Percentiles rank a stretch among this genome's conserved stretches.
These are phyloP conservation scores for Ceratopteris richardii DNA, from an alignment of 75 land plant species.

Conservation along the genomic window DNA sequence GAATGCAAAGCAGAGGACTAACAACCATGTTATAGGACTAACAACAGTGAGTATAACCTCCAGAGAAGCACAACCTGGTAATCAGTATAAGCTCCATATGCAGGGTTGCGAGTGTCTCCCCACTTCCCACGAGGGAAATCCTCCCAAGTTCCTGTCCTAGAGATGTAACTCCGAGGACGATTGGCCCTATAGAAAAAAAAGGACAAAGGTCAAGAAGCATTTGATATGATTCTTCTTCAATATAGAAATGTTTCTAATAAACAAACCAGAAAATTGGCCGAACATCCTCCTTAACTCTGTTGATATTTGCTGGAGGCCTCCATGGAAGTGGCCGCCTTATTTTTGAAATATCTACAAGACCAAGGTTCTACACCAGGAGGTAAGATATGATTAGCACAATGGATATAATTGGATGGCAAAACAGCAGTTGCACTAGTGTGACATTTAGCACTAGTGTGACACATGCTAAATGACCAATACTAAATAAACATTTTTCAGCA, in stretches of 20 bases:
- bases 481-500: too few species aligned
- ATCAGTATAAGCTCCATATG: constrained; percentile 79
- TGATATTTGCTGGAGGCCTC: constrained; percentile 79
- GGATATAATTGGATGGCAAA: background rate
- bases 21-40: too few species aligned
- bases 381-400: background rate
- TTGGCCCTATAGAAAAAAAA: constrained; percentile 63
- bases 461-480: too few species aligned
- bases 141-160: constrained; percentile 81
- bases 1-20: too few species aligned
- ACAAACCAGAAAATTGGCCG: constrained; percentile 94
- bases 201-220: background rate
- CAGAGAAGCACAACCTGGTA: constrained; percentile 47
- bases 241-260: background rate
- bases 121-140: constrained; percentile 81
- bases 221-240: background rate
- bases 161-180: constrained; percentile 87
- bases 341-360: constrained; percentile 70
- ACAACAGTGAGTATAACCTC: too few species aligned
- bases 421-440: too few species aligned
- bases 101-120: constrained; percentile 79
- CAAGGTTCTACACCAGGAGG: constrained; percentile 65
- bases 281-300: constrained; percentile 78
- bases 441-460: too few species aligned
- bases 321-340: constrained; percentile 77